Percentiles rank a stretch among this genome's conserved stretches.
These are phyloP conservation scores for Komagataella mondaviorum DNA, from an alignment of 805 yeast species.

Conservation along the genomic window DNA sequence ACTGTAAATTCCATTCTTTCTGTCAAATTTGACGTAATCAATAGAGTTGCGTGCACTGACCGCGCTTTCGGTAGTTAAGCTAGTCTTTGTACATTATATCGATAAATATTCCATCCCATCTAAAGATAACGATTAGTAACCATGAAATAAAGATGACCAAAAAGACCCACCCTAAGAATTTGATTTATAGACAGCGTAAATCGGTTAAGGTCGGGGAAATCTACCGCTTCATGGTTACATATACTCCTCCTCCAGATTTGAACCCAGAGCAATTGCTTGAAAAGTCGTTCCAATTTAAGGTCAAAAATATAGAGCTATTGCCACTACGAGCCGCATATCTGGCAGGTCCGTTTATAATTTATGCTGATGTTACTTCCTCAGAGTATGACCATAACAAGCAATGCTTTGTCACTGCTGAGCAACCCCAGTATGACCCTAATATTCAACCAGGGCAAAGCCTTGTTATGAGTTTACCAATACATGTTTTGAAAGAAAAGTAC, in stretches of 20 bases:
- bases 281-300: constrained; percentile 32
- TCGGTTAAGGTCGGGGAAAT: constrained; percentile 46
- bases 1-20: too few relatives aligned
- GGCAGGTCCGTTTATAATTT: constrained; percentile 81
- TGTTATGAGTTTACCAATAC: constrained; percentile 47
- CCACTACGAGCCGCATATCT: constrained; percentile 72
- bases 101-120: background rate
- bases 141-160: background rate
- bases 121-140: background rate
- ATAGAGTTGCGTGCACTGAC: background rate
- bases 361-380: constrained; percentile 64
- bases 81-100: background rate
- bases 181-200: constrained; percentile 4
- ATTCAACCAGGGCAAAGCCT: constrained; percentile 55
- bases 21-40: background rate
- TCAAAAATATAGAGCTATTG: constrained; percentile 60
- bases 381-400: constrained; percentile 42
- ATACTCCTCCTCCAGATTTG: constrained; percentile 22
- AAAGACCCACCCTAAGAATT: background rate
- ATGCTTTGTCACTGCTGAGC: constrained; percentile 61
- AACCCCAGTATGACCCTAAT: constrained; percentile 64
- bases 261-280: constrained; percentile 1
- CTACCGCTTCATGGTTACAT: constrained; percentile 39
- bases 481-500: constrained; percentile 43
- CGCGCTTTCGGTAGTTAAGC: background rate